phyloP scores from a whole-genome alignment of 2,329 filamentous ascomycete species.

The Xylariaceae sp. region DNA sequence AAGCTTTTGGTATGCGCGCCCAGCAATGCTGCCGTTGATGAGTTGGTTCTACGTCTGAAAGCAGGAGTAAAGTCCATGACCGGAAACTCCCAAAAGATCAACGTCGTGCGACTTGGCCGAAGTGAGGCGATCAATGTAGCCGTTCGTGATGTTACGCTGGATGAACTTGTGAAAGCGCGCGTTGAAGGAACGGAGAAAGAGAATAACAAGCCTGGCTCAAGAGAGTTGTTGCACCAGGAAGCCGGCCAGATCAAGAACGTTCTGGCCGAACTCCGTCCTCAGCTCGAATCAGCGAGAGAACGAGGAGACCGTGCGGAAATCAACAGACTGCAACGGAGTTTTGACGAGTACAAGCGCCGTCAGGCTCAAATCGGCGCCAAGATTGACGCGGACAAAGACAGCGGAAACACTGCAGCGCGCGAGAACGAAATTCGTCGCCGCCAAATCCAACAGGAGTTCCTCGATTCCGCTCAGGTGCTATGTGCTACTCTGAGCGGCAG shows the following conservation, averaged over 20 bases:
- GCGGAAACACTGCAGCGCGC: slow-evolving; percentile 72
- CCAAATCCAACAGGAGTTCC: slow-evolving; percentile 81
- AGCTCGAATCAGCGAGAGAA: slow-evolving; percentile 62
- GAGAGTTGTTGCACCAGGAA: slow-evolving; percentile 58
- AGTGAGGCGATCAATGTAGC: slow-evolving; percentile 87
- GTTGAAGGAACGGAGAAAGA: slow-evolving; percentile 58
- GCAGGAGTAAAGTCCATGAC: slow-evolving; percentile 72
- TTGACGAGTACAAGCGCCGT: slow-evolving; percentile 70
- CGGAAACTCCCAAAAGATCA: slow-evolving; percentile 69
- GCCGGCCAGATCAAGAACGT: slow-evolving; percentile 69
- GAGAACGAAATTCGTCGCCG: slow-evolving; percentile 82
- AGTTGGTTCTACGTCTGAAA: slow-evolving; percentile 89
- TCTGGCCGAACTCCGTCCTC: slow-evolving; percentile 64
- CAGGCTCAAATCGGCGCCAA: slow-evolving; percentile 71
- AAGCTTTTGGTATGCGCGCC: slow-evolving; percentile 96
- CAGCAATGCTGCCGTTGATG: slow-evolving; percentile 96
- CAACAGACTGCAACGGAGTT: slow-evolving; percentile 64
- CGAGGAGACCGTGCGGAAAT: slow-evolving; percentile 44
- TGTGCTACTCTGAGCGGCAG: slow-evolving; percentile 93
- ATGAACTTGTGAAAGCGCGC: slow-evolving; percentile 77
- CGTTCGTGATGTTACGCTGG: slow-evolving; percentile 86
- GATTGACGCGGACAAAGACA: slow-evolving; percentile 84
- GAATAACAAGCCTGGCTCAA: slow-evolving; percentile 49
- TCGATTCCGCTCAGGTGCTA: slow-evolving; percentile 85
- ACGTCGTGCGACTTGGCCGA: slow-evolving; percentile 82